A percentile compares a stretch with the other conserved stretches of the same genome.
Conservation (phyloP, 495 filamentous ascomycete species). For the Xylaria grammica region DNA sequence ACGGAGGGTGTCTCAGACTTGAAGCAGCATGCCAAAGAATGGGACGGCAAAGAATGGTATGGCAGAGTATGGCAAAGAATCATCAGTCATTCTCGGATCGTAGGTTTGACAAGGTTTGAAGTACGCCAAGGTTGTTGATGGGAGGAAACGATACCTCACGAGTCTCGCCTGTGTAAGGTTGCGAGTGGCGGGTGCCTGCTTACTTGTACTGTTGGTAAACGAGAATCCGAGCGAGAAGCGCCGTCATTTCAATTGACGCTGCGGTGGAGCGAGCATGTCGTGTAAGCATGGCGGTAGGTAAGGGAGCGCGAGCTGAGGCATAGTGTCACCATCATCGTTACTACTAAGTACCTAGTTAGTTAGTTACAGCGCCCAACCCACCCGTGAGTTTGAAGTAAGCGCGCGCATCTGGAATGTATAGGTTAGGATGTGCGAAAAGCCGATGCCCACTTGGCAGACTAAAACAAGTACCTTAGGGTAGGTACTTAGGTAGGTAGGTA, state of each 20-base stretch:
- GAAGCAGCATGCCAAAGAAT: no score
- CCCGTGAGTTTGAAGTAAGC: slow-evolving; percentile 6
- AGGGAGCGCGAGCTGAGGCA: neutral
- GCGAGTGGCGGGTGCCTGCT: no score
- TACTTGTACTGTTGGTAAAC: no score
- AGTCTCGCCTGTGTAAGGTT: neutral
- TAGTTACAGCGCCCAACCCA: no score
- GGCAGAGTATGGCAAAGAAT: neutral
- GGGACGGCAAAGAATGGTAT: no score
- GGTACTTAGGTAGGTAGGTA: neutral
- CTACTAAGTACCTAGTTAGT: neutral
- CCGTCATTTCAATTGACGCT: slow-evolving; percentile 13
- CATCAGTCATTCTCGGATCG: neutral
- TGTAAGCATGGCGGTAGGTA: neutral
- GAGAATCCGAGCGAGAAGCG: slow-evolving; percentile 2
- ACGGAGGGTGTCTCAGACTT: neutral
- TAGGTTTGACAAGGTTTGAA: neutral
- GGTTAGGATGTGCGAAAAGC: neutral
- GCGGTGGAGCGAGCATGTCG: neutral
- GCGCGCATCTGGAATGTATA: slow-evolving; percentile 9
- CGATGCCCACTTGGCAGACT: neutral
- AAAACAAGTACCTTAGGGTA: neutral
- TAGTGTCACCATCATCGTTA: neutral
- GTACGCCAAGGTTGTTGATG: neutral
- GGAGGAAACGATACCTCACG: neutral